A percentile compares a stretch with the other conserved stretches of the same genome.
These are phyloP conservation scores for Colletotrichum sp. DNA, from an alignment of 2,329 filamentous ascomycete genomes.

Conservation along the genomic window DNA sequence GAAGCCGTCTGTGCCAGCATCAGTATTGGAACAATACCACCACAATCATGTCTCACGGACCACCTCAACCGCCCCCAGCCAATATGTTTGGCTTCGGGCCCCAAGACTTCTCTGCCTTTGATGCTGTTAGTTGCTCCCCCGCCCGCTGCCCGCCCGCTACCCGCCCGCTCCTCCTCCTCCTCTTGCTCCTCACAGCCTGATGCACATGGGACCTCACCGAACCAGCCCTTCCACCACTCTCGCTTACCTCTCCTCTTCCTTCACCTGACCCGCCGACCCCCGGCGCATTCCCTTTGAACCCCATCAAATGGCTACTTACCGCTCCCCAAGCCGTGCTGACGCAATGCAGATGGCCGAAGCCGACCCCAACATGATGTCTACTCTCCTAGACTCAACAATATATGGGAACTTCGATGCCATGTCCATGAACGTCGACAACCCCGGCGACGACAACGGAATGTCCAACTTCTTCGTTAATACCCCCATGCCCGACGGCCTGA, in stretches of 20 bases:
- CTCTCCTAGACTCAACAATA: slow-evolving; percentile 48
- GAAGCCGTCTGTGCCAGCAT: slow-evolving; percentile 9
- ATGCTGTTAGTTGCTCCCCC: slow-evolving; percentile 14
- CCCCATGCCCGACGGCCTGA: slow-evolving; percentile 21
- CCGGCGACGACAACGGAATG: slow-evolving; percentile 30
- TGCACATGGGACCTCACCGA: neutral
- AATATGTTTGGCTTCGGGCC: slow-evolving; percentile 41
- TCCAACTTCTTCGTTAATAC: slow-evolving; percentile 28
- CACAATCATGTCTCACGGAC: slow-evolving; percentile 39
- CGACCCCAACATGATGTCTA: slow-evolving; percentile 44
- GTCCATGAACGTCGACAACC: slow-evolving; percentile 46
- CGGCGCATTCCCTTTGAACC: neutral
- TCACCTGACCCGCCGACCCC: slow-evolving; percentile 3
- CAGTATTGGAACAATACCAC: slow-evolving; percentile 19
- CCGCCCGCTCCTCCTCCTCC: neutral
- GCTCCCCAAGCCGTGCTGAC: slow-evolving; percentile 7
- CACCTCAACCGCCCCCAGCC: slow-evolving; percentile 36
- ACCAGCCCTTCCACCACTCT: neutral
- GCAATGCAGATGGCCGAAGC: slow-evolving; percentile 27
- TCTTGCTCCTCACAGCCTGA: neutral
- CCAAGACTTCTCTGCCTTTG: slow-evolving; percentile 24
- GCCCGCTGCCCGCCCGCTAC: neutral
- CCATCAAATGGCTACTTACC: neutral
- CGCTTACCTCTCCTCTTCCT: neutral
- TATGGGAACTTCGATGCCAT: slow-evolving; percentile 39